Evolutionary conservation across 176 grass and related monocot species (phyloP), one percentile per base, ranked within the genome.

Genomic region (Cocos nucifera): DNA sequence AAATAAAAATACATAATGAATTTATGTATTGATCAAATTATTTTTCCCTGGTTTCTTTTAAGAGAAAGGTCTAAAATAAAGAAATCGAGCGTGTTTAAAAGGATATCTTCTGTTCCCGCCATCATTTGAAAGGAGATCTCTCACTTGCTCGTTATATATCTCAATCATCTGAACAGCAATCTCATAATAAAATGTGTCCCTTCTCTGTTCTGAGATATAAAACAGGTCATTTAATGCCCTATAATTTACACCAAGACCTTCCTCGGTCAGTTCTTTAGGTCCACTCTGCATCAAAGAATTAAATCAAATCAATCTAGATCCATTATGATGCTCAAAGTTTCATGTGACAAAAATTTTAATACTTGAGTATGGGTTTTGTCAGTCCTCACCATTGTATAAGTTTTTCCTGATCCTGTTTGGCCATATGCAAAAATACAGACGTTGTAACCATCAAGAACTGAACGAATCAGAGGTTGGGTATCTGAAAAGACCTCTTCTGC

Each of bases 121-220:
- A 70, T 72, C 88, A 67, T 66, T 91, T 17, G 84, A 79, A 75
- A 97, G 92, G 51, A 97, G 92, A 69, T 97, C 92, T 73, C 91
- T 85, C 57, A 96, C 86, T 90, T 96, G 92, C 73, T 96, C 92
- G 51, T 96, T 96, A 62, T 96, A 96, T 61, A 96, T 85, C 69
- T 96, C 92, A 27, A 96, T 82, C 86, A 90, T 96, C 72, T 96
- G 92, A 30, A 90, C 92, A 57, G 75, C n/a, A 77, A 96, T 96
- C 75, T 96, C 86, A 76, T 96, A 96, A 73, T 24, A 88, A 72
- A 85, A 64, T 23, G 67, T 82, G 30, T 82, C 78, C 69, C 73
- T 90, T 61, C 92, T 85, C 70, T 80, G 69, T n/a, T 73, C 73
- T 62, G 86, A 73, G 49, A 90, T 77, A 55, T 35, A 58, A 61